Conservation (phyloP, 331 rosid genomes). For the Dryas integrifolia region DNA sequence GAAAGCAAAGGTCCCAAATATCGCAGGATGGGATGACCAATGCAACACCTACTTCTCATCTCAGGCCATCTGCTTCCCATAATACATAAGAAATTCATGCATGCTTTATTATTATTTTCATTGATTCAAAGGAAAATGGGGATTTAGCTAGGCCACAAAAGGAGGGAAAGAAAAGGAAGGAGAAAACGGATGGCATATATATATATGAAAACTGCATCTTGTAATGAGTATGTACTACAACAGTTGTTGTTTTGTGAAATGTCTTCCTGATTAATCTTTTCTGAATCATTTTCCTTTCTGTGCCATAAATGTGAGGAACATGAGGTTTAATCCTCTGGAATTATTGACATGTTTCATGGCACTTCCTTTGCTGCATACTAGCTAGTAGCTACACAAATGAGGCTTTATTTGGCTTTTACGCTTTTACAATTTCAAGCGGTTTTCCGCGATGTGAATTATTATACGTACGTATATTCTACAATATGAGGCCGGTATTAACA, state of each 20-base stretch:
- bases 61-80: constrained; percentile 35
- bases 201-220: background rate
- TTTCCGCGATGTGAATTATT: too few relatives aligned
- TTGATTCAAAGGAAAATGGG: background rate
- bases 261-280: background rate
- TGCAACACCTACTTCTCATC: constrained; percentile 27
- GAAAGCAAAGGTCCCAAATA: constrained; percentile 30
- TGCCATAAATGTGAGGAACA: background rate
- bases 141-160: background rate
- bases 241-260: background rate
- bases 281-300: background rate
- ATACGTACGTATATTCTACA: too few relatives aligned
- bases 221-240: background rate
- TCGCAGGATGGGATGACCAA: constrained; percentile 22
- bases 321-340: background rate
- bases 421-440: background rate
- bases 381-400: background rate
- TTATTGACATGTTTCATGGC: background rate
- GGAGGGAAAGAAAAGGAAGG: background rate
- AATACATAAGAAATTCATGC: constrained; percentile 10
- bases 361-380: background rate
- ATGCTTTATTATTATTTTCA: background rate
- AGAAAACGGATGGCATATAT: background rate
- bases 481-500: too few relatives aligned
- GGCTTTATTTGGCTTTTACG: background rate